These are phyloP conservation scores for Diplotaxis tenuifolia DNA, from an alignment of 345 rosid genomes.

Conservation along the genomic window DNA sequence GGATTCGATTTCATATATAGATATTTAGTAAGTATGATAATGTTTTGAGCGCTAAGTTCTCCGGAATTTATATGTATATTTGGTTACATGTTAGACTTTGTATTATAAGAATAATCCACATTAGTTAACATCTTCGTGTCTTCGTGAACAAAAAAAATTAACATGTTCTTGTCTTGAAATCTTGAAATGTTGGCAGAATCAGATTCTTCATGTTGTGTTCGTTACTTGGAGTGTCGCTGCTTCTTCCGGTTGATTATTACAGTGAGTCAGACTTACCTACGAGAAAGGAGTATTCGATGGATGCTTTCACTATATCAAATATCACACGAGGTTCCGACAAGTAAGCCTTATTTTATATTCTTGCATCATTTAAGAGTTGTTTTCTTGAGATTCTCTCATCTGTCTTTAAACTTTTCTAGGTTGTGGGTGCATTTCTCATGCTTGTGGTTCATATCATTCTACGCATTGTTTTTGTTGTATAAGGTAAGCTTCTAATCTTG, in stretches of 20 bases:
- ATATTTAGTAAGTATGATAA: no score
- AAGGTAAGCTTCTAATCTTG: constrained; percentile 45
- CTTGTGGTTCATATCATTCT: constrained; percentile 75
- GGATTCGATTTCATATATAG: constrained; percentile 1
- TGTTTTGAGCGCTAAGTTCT: no score
- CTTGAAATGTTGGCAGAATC: constrained; percentile 56
- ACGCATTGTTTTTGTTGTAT: constrained; percentile 61
- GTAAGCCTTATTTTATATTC: constrained; percentile 27
- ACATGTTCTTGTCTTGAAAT: background rate
- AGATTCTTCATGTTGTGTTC: constrained; percentile 72
- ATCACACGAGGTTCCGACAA: constrained; percentile 67
- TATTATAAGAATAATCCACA: no score
- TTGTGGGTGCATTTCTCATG: constrained; percentile 91
- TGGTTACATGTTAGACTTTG: no score
- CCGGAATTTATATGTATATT: no score
- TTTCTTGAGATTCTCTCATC: constrained; percentile 1
- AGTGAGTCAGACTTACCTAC: constrained; percentile 51
- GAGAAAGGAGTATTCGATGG: constrained; percentile 46
- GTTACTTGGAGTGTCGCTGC: constrained; percentile 57
- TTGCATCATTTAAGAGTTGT: background rate
- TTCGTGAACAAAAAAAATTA: no score
- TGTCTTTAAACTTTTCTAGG: constrained; percentile 41
- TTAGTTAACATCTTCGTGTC: no score
- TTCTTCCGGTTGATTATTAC: constrained; percentile 72
- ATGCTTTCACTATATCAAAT: constrained; percentile 72